Base-by-base conservation (phyloP, 2,329 filamentous ascomycete species). In the Decorospora gaudefroyi region DNA sequence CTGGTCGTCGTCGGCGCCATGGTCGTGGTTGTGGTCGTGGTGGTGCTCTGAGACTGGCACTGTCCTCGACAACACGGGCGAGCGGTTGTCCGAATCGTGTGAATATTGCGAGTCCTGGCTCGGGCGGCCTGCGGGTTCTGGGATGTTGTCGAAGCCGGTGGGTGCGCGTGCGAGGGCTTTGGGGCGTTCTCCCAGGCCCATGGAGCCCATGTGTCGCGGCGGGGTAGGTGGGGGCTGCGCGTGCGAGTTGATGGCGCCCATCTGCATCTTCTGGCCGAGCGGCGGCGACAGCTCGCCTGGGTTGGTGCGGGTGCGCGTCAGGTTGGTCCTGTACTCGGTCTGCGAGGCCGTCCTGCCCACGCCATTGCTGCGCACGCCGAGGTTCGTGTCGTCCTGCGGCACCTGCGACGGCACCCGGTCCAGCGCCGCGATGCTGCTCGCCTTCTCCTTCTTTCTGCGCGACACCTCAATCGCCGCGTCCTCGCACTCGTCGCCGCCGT, bases 401-500 rank as follows among this genome's bases (percentile, higher is more conserved):
- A 42, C 46, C 33, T 55, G 57, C n/a, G 44, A n/a, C 29, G 42
- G 54, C 40, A 51, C 42, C 30, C 42, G 52, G 35, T 57, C 59
- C 13, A 42, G 33, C 13, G 48, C 49, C 5, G 58, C 36, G 22
- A 52, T 16, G 39, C 51, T 64, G 48, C 42, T 51, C 19, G 59
- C 52, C 46, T 65, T 67, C 68, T 79, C 85, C 51, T 73, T 75
- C 64, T 76, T 78, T n/a, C n/a, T n/a, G n/a, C n/a, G n/a, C 4
- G 83, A 84, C 41, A 96, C 85, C 64, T 93, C 87, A 13, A 83
- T 75, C 1, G 84, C 81, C 1, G 88, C 87, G 6, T 80, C 74
- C 40, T 88, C 84, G 41, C 87, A 86, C 68, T 96, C 90, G 62
- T 96, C 92, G 22, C 92, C 92, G 45, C 92, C 92, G 69, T 92